phyloP scores from a whole-genome alignment of 805 yeast genomes.

The Metschnikowia santaceciliae region DNA sequence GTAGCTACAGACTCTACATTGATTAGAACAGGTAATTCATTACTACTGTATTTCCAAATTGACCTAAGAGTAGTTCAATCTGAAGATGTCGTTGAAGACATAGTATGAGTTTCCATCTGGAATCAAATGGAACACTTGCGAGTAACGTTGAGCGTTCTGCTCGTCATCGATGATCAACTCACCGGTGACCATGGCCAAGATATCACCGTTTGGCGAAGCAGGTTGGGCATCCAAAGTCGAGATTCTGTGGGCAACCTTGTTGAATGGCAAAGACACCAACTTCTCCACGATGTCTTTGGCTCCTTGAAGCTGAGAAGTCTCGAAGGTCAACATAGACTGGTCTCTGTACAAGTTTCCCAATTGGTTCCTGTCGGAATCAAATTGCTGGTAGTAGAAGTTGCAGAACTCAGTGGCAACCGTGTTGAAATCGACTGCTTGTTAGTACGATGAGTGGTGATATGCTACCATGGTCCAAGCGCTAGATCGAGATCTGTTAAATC shows the following conservation, averaged over 20 bases:
- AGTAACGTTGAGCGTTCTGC: conserved; percentile 91
- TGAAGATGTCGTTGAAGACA: conserved; percentile 94
- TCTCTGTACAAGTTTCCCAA: conserved; percentile 94
- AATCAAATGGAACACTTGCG: conserved; percentile 95
- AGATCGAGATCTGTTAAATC: neutral
- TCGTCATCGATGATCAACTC: conserved; percentile 91
- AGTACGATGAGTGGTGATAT: conserved; percentile 5
- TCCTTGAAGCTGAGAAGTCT: conserved; percentile 91
- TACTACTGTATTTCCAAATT: neutral
- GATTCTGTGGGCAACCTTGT: conserved; percentile 88
- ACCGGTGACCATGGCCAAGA: conserved; percentile 96
- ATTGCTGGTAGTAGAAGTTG: conserved; percentile 91
- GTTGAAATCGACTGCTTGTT: conserved; percentile 37
- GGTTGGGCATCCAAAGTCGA: conserved; percentile 98
- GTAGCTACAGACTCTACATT: neutral
- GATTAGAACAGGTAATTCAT: neutral
- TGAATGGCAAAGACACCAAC: conserved; percentile 82
- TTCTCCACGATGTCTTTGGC: conserved; percentile 91
- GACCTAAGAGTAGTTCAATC: conserved; percentile 75
- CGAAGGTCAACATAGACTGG: conserved; percentile 96
- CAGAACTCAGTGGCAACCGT: conserved; percentile 74
- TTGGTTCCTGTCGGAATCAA: conserved; percentile 87
- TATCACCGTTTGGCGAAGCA: conserved; percentile 87
- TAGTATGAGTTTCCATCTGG: conserved; percentile 90
- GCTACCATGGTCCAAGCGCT: too few species aligned